Evolutionary conservation across 441 rosid species (phyloP), one percentile per base, ranked within the genome.

Genomic region (Populus hybrid): DNA sequence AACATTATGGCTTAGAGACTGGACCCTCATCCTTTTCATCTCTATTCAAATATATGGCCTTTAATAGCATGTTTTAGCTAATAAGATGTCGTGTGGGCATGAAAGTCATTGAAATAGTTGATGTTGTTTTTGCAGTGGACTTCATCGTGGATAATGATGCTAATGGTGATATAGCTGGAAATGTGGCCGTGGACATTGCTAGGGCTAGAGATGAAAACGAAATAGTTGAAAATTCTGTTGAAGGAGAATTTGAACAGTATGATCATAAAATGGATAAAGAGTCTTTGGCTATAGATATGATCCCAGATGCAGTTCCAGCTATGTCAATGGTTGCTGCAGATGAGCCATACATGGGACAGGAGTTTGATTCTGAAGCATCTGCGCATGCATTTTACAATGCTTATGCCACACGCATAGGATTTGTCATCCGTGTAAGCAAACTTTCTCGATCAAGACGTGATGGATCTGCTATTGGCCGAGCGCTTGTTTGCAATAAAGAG

Each of bases 401-500:
- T 28, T 96, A 96, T 83, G 98, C 99, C 40, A 88, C 94, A 2
- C 90, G 85, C 69, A 89, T 89, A 31, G 99, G 99, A 77, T 96
- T 96, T 31, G 78, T 96, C 50, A 91, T 94, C 61, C 98, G 98
- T 74, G 98, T 94, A 20, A 94, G 99, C 85, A 94, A 96, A 78
- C 96, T 96, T 64, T 96, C 98, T 23, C 84, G 98, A 73, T 96
- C 98, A 6, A 94, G 98, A 79, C 95, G 94, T 64, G 99, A 96
- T 72, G 98, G 98, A 68, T 82, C 99, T 73, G 93, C 97, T 12
- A 93, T 94, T 73, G 99, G 99, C 8, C 90, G 99, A 59, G 94
- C 97, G 24, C 95, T 96, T 73, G 98, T 96, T 68, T 96, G 99
- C 80, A 96, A 96, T 84, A 94, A 91, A 82, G 99, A 96, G 81